Base-by-base conservation (phyloP, 768 basidiomycete species). In the Cytidiella melzeri region DNA sequence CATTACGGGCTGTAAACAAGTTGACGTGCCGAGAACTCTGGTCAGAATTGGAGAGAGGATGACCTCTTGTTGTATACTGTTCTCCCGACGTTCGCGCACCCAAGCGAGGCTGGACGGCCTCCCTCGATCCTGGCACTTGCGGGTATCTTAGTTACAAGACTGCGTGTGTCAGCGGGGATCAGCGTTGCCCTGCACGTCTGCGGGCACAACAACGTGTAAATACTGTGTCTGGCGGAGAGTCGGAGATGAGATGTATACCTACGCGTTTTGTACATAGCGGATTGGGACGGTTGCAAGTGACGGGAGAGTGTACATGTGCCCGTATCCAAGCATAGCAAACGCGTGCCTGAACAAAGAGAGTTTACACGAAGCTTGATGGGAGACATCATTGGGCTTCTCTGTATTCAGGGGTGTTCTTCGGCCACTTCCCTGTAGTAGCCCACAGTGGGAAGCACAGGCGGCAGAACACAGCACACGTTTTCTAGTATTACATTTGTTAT, bases 161-260 rank as follows among this genome's bases (percentile, higher is more conserved):
- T 34, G 30, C 30, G 30, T 12, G 11, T 34, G 30, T 46, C 45
- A 40, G 46, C 46, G 46, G 30, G 36, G 34, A 47, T 47, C 46
- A 47, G 10, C 46, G 9, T 26, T 44, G n/a, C 26, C 13, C 10
- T 36, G 23, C 45, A 13, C n/a, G 45, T 11, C 10, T 11, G 15
- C 13, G 20, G 5, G 6, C 11, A 24, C 30, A 7, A 34, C 9
- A 34, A 34, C 30, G 30, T 34, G 30, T 34, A 15, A 7, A 15
- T 7, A 34, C 30, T 47, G 30, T 34, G 30, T 34, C 9, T 34
- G 30, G 30, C 46, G 46, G 34, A 46, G 28, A 5, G 30, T 47
- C 46, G 46, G 46, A 40, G 28, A 47, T 47, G 46, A 38, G 18
- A 40, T 11, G 20, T 21, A 36, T 25, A 26, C 9, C 37, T 30